Percentiles rank a stretch among this genome's conserved stretches.
phyloP scores from a whole-genome alignment of 2,329 filamentous ascomycete species.

The Epichloe typhina region DNA sequence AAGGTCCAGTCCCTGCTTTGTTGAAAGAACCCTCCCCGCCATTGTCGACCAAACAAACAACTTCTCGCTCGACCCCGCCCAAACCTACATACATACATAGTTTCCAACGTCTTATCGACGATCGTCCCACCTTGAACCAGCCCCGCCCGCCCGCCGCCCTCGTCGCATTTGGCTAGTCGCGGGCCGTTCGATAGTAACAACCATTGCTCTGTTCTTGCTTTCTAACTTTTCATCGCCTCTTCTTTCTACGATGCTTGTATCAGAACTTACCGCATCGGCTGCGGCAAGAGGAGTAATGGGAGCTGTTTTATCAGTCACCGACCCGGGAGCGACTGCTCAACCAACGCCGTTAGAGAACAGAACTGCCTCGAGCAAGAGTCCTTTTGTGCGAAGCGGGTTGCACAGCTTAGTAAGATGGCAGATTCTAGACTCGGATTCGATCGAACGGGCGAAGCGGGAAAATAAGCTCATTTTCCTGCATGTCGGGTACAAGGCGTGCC shows the following conservation, averaged over 20 bases:
- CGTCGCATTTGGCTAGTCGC: not conserved
- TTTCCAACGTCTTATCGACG: not conserved
- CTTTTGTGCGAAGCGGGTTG: conserved; percentile 57
- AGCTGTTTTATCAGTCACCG: conserved; percentile 5
- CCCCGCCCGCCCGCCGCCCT: not conserved
- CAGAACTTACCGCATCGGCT: conserved; percentile 24
- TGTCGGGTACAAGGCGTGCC: conserved; percentile 89
- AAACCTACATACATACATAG: not conserved
- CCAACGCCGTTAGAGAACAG: conserved; percentile 21
- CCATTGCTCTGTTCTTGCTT: not conserved
- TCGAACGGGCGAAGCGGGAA: conserved; percentile 62
- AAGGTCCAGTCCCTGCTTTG: not conserved
- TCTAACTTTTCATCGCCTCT: not conserved
- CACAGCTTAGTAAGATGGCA: conserved; percentile 87
- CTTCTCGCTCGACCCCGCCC: not conserved
- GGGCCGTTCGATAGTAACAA: not conserved
- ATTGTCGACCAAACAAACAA: not conserved
- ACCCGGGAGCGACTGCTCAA: conserved; percentile 4
- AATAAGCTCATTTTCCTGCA: conserved; percentile 89
- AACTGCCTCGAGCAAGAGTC: conserved; percentile 28
- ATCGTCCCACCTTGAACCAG: not conserved
- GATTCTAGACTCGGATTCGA: conserved; percentile 63
- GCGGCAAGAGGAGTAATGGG: conserved; percentile 17
- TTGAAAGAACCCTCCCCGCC: not conserved
- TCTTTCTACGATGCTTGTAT: conserved; percentile 20